Evolutionary conservation across 192 early-diverging fungal species (phyloP).

Genomic region (Martensiomyces pterosporus): DNA sequence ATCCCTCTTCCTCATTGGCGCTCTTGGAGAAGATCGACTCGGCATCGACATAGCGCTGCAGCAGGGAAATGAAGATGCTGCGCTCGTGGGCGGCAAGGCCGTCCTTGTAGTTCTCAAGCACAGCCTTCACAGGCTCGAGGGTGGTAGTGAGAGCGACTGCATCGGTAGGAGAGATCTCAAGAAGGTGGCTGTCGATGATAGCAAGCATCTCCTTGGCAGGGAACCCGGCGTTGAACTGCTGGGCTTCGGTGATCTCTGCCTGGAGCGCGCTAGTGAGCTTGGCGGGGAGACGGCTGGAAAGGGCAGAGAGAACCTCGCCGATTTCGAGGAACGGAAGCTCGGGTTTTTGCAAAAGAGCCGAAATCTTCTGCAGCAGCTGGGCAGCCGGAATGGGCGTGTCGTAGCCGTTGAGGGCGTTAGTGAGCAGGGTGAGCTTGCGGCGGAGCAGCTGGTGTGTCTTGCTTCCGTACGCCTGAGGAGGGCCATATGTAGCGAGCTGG

Average conservation of each 20-base stretch:
- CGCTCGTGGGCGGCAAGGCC: conserved; percentile 78
- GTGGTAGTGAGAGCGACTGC: conserved; percentile 56
- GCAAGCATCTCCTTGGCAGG: conserved; percentile 65
- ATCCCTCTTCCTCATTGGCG: conserved; percentile 76
- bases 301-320: conserved; percentile 54
- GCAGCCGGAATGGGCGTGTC: conserved; percentile 58
- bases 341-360: conserved; percentile 66
- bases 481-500: conserved; percentile 65
- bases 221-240: conserved; percentile 50
- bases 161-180: conserved; percentile 61
- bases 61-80: conserved; percentile 63
- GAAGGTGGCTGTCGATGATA: conserved; percentile 54
- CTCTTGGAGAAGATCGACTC: conserved; percentile 77
- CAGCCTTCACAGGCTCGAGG: conserved; percentile 61
- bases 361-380: conserved; percentile 64
- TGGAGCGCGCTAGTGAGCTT: conserved; percentile 46
- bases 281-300: conserved; percentile 21
- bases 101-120: conserved; percentile 65
- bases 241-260: neutral
- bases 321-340: conserved; percentile 87
- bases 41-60: conserved; percentile 81
- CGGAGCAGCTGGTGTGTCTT: conserved; percentile 85
- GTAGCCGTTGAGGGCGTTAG: conserved; percentile 76
- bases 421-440: conserved; percentile 58
- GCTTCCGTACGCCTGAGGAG: conserved; percentile 78